Conservation (phyloP, 2,329 filamentous ascomycete genomes). For the Teratosphaeria viscida region DNA sequence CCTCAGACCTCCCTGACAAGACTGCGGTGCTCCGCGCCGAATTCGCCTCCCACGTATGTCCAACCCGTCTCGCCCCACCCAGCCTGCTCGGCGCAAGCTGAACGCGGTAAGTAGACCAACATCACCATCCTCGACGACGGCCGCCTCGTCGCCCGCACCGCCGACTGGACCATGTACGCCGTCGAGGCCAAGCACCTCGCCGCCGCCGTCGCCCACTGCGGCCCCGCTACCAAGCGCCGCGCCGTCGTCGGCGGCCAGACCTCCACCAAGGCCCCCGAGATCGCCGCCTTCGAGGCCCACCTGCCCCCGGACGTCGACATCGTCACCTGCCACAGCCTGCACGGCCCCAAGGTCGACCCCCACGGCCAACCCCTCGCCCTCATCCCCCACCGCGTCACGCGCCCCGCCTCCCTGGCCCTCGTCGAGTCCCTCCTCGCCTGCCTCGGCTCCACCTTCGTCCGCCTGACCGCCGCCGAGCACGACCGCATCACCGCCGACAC, state of each 20-base stretch:
- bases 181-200: slow-evolving; percentile 91
- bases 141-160: slow-evolving; percentile 86
- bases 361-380: slow-evolving; percentile 78
- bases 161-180: slow-evolving; percentile 98
- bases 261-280: slow-evolving; percentile 95
- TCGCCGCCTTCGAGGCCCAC: slow-evolving; percentile 81
- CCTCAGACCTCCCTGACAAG: slow-evolving; percentile 86
- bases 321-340: slow-evolving; percentile 89
- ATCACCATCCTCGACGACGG: slow-evolving; percentile 88
- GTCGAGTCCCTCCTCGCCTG: slow-evolving; percentile 75
- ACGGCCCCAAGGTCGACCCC: slow-evolving; percentile 67
- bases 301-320: slow-evolving; percentile 85
- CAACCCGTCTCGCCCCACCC: slow-evolving; percentile 1
- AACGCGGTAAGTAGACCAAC: slow-evolving; percentile 52
- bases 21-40: slow-evolving; percentile 71
- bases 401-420: slow-evolving; percentile 61
- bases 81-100: slow-evolving; percentile 24
- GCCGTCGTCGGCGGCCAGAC: slow-evolving; percentile 97
- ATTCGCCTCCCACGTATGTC: slow-evolving; percentile 76
- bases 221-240: slow-evolving; percentile 87
- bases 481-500: slow-evolving; percentile 98
- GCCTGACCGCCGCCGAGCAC: slow-evolving; percentile 77
- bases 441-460: slow-evolving; percentile 74
- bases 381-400: slow-evolving; percentile 76
- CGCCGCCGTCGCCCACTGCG: slow-evolving; percentile 75